Evolutionary conservation across 176 grass and related monocot species (phyloP), one percentile per base, ranked within the genome.

Genomic region (Oryza longistaminata): DNA sequence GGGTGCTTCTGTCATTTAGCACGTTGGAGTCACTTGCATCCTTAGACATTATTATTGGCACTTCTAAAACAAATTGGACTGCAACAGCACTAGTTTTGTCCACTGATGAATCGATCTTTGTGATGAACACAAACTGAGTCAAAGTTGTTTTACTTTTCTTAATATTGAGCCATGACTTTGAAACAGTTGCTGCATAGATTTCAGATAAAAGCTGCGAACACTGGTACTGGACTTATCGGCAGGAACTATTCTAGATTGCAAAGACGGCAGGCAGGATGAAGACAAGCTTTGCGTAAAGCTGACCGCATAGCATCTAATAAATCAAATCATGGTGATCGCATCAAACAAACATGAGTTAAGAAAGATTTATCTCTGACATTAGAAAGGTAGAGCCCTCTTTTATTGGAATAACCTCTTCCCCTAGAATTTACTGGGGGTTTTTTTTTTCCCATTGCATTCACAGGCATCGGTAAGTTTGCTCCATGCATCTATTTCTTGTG

Each of bases 181-280:
- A 42, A 86, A 74, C 74, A 78, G 58, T 86, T 82, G 53, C 7
- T 55, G 64, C 46, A 83, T 86, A 60, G 48, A 78, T 25, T 83
- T 67, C 83, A 61, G 79, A 79, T 78, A 68, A 74, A 68, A 40
- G 68, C 44, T 70, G 70, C 55, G 10, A 73, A 66, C 34, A 83
- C 19, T 10, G 37, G 49, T 45, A 73, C 15, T 70, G 50, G 37
- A 60, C 62, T 64, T 9, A 37, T 80, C 81, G 69, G 49, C 80
- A 71, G 7, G 22, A 78, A 33, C 34, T 74, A 77, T 82, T 86
- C 29, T 82, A 77, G 25, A n/a, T 39, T 43, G 17, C 53, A 3
- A 81, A 44, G 83, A 86, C 66, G 73, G 83, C 88, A 76, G 29
- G 27, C 88, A 70, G 29, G 27, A 24, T 16, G 73, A 88, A 72